Evolutionary conservation across 768 basidiomycete species (phyloP).

Genomic region (Ephemerocybe angulata): DNA sequence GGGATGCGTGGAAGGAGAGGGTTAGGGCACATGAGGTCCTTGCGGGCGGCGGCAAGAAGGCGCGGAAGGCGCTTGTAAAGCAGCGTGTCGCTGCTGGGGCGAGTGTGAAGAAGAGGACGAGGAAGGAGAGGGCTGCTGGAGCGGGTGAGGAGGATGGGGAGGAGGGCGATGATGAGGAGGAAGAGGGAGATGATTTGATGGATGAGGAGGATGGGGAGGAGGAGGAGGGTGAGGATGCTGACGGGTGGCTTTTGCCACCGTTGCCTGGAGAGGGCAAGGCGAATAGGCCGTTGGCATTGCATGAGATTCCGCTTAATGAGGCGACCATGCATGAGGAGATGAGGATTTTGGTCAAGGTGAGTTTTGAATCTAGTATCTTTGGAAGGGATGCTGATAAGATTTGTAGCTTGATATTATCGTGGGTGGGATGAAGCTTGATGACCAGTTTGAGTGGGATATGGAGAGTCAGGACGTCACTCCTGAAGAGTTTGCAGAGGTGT

Average conservation of each 20-base stretch:
- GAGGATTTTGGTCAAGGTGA: conserved; percentile 87
- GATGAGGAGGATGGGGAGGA: conserved; percentile 20
- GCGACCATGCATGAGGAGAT: conserved; percentile 75
- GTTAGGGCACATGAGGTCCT: conserved; percentile 33
- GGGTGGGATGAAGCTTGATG: conserved; percentile 88
- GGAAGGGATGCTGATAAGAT: conserved; percentile 3
- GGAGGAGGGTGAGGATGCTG: conserved; percentile 30
- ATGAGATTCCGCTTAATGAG: conserved; percentile 67
- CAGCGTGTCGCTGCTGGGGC: conserved; percentile 19
- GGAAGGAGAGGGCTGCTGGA: conserved; percentile 10
- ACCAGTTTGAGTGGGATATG: conserved; percentile 98
- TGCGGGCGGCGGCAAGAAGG: conserved; percentile 17
- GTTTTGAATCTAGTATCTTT: conserved; percentile 19
- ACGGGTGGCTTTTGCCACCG: conserved; percentile 19
- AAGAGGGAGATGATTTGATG: conserved; percentile 17
- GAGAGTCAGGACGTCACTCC: conserved; percentile 77
- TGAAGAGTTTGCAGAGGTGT: conserved; percentile 88
- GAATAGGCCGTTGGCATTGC: conserved; percentile 46
- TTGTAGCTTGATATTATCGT: conserved; percentile 90
- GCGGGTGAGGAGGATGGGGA: conserved; percentile 21
- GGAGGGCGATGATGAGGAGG: conserved; percentile 17
- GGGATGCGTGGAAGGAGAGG: conserved; percentile 68
- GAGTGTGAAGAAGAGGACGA: conserved; percentile 2
- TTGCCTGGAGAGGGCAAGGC: conserved; percentile 10
- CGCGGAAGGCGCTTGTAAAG: conserved; percentile 20